phyloP scores from a whole-genome alignment of 2,329 filamentous ascomycete genomes.

The Cercospora janseana region DNA sequence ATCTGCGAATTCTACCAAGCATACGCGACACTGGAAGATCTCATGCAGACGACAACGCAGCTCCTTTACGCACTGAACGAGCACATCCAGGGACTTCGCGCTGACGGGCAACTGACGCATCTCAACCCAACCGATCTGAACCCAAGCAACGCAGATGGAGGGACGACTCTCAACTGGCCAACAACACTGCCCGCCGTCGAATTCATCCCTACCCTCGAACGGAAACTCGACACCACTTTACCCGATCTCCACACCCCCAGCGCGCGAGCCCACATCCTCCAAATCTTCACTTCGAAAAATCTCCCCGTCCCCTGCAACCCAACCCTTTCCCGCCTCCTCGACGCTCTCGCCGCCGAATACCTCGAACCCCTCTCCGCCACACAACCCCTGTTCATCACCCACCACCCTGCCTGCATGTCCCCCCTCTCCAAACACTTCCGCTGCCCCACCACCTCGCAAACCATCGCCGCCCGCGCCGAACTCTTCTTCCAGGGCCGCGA shows the following conservation, averaged over 20 bases:
- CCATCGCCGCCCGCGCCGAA: slow-evolving; percentile 39
- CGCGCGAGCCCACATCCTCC: slow-evolving; percentile 53
- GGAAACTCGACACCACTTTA: slow-evolving; percentile 61
- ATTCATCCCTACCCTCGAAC: slow-evolving; percentile 78
- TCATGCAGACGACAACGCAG: slow-evolving; percentile 73
- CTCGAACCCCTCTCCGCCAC: slow-evolving; percentile 77
- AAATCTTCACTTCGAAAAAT: slow-evolving; percentile 53
- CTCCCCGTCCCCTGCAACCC: slow-evolving; percentile 52
- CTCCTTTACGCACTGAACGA: slow-evolving; percentile 51
- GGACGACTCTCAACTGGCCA: slow-evolving; percentile 2
- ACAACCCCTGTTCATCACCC: slow-evolving; percentile 76
- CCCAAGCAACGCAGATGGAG: neutral
- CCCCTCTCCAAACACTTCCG: slow-evolving; percentile 84
- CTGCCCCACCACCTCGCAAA: slow-evolving; percentile 64
- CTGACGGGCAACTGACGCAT: neutral
- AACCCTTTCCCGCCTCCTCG: slow-evolving; percentile 70
- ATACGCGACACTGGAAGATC: slow-evolving; percentile 70
- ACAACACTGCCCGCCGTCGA: slow-evolving; percentile 55
- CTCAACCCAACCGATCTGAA: slow-evolving; percentile 3
- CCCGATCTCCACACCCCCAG: slow-evolving; percentile 54
- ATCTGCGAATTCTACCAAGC: slow-evolving; percentile 96
- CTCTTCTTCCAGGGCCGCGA: slow-evolving; percentile 62
- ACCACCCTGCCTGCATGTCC: slow-evolving; percentile 88
- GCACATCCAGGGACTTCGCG: slow-evolving; percentile 1
- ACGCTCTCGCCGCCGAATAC: slow-evolving; percentile 71